Conservation (phyloP, 768 basidiomycete species). For the Saitozyma podzolica region DNA sequence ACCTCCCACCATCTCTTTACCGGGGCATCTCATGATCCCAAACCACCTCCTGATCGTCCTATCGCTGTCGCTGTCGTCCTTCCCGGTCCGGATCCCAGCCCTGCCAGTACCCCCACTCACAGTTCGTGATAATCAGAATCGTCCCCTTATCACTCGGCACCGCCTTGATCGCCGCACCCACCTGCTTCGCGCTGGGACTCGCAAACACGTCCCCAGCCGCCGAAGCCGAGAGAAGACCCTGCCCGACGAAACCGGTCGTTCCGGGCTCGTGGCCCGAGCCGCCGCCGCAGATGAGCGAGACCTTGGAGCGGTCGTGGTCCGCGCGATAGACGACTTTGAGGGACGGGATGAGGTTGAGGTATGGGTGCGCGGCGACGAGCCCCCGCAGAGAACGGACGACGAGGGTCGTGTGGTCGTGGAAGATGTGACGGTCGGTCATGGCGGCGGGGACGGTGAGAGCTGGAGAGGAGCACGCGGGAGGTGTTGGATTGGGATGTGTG, state of each 20-base stretch:
- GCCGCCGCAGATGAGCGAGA: conserved; percentile 47
- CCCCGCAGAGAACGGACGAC: conserved; percentile 41
- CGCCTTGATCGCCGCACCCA: conserved; percentile 41
- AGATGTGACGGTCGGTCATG: conserved; percentile 48
- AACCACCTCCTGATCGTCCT: too few species aligned
- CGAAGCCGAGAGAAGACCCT: conserved; percentile 40
- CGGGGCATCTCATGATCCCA: too few species aligned
- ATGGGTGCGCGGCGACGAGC: conserved; percentile 44
- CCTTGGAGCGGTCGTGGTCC: conserved; percentile 40
- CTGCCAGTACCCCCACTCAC: conserved; percentile 13
- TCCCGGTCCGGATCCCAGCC: background rate
- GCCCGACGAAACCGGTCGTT: conserved; percentile 43
- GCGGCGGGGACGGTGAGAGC: background rate
- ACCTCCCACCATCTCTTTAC: too few species aligned
- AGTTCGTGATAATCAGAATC: conserved; percentile 49
- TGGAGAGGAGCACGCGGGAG: background rate
- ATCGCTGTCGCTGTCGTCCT: background rate
- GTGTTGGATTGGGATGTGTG: background rate
- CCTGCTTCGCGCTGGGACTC: conserved; percentile 46
- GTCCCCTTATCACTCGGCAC: conserved; percentile 42
- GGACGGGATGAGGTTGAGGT: conserved; percentile 44
- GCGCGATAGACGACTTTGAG: conserved; percentile 48
- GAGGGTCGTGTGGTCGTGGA: conserved; percentile 44
- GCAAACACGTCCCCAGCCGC: conserved; percentile 49
- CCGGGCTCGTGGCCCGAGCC: conserved; percentile 49